These are phyloP conservation scores for Boletus reticulatus DNA, from an alignment of 768 basidiomycete species.

Conservation along the genomic window DNA sequence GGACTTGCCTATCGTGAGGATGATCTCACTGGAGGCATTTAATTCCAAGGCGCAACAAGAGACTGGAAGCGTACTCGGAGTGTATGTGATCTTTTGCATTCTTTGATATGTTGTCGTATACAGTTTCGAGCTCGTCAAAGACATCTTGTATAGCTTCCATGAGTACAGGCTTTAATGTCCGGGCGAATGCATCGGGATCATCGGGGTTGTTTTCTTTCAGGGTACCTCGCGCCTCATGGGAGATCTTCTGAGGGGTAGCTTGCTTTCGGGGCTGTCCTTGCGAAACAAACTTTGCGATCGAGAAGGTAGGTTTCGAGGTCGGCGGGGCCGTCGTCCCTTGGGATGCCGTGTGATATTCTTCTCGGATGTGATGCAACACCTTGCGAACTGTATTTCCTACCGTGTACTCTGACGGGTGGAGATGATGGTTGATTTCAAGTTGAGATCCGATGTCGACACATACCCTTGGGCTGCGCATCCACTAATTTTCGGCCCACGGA, in stretches of 20 bases:
- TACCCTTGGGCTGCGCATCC: constrained; percentile 95
- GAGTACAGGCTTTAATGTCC: constrained; percentile 83
- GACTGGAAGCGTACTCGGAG: constrained; percentile 72
- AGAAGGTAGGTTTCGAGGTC: constrained; percentile 47
- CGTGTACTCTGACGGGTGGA: constrained; percentile 68
- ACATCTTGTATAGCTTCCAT: constrained; percentile 98
- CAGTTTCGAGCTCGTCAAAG: constrained; percentile 92
- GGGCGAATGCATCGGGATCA: constrained; percentile 77
- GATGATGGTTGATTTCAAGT: constrained; percentile 1
- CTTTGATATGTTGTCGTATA: constrained; percentile 92
- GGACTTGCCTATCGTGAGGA: constrained; percentile 92
- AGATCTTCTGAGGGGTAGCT: constrained; percentile 38
- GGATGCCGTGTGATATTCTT: constrained; percentile 88
- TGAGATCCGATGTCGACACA: constrained; percentile 7
- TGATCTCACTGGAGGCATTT: constrained; percentile 70
- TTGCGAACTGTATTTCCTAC: constrained; percentile 94
- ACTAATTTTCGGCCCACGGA: constrained; percentile 76
- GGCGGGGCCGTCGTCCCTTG: constrained; percentile 41
- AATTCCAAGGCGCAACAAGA: neutral
- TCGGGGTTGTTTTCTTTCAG: constrained; percentile 69
- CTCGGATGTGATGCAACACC: constrained; percentile 89
- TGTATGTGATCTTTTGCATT: constrained; percentile 96
- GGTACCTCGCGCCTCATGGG: constrained; percentile 49
- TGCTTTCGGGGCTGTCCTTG: constrained; percentile 66
- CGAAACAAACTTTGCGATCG: constrained; percentile 81